Conservation (phyloP, 345 rosid species). For the Rhodamnia rubescens region DNA sequence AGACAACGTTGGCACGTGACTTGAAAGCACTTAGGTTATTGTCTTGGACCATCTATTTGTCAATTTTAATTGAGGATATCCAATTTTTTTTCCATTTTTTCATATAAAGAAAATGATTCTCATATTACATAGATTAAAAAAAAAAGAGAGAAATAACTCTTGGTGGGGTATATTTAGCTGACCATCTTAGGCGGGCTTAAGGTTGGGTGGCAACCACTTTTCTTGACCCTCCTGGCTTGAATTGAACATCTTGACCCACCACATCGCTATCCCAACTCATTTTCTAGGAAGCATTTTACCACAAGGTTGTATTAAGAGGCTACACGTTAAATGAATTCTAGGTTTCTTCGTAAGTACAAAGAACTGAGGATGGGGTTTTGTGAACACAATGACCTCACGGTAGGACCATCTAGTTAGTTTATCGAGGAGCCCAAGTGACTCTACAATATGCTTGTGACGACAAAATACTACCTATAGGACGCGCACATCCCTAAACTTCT, state of each 20-base stretch:
- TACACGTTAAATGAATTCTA: neutral
- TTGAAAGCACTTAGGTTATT: neutral
- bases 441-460: neutral
- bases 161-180: neutral
- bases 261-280: neutral
- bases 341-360: neutral
- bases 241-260: neutral
- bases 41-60: neutral
- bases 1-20: neutral
- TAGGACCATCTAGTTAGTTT: neutral
- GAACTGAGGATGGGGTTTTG: neutral
- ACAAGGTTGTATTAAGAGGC: neutral
- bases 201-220: neutral
- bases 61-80: neutral
- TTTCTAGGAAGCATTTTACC: neutral
- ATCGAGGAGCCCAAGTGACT: neutral
- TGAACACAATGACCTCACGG: neutral
- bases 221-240: neutral
- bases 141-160: neutral
- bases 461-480: neutral
- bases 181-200: neutral
- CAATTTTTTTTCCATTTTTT: neutral
- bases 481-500: neutral
- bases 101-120: neutral
- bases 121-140: neutral